Percentiles rank a stretch among this genome's conserved stretches.
Evolutionary conservation across 2,329 filamentous ascomycete species (phyloP).

Genomic region (Fusarium clavum): DNA sequence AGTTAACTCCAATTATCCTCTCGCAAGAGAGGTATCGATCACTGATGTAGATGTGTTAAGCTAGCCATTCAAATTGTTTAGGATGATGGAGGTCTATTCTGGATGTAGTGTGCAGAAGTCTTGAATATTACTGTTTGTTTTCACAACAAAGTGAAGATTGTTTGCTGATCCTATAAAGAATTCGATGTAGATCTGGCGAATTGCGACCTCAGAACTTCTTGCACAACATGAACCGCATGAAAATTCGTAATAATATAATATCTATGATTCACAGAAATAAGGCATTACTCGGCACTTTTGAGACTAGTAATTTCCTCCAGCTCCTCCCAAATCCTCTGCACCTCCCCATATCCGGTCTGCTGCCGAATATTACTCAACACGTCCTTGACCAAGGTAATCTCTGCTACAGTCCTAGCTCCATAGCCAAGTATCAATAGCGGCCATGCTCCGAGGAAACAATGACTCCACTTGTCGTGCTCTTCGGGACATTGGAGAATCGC

Average conservation of each 20-base stretch:
- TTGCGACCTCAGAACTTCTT: no score
- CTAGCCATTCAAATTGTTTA: accelerated
- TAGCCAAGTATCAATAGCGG: not conserved
- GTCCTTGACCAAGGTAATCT: not conserved
- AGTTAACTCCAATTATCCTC: not conserved
- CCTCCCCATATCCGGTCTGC: not conserved
- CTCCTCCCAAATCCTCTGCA: not conserved
- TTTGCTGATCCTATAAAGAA: no score
- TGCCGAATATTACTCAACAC: not conserved
- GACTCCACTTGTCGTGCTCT: not conserved
- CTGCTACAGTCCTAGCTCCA: not conserved
- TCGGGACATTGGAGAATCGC: not conserved
- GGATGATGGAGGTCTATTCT: no score
- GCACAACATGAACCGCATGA: no score
- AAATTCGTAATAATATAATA: no score
- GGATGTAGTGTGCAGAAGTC: no score
- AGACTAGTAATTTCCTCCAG: not conserved
- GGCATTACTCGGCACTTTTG: not conserved
- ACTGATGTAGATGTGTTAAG: accelerated
- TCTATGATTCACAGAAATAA: no score
- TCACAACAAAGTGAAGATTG: no score
- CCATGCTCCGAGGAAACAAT: not conserved
- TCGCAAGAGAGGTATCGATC: accelerated
- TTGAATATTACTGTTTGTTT: no score
- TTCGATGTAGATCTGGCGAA: no score